phyloP scores from a whole-genome alignment of 208 protist species.

The Naegleria fowleri region DNA sequence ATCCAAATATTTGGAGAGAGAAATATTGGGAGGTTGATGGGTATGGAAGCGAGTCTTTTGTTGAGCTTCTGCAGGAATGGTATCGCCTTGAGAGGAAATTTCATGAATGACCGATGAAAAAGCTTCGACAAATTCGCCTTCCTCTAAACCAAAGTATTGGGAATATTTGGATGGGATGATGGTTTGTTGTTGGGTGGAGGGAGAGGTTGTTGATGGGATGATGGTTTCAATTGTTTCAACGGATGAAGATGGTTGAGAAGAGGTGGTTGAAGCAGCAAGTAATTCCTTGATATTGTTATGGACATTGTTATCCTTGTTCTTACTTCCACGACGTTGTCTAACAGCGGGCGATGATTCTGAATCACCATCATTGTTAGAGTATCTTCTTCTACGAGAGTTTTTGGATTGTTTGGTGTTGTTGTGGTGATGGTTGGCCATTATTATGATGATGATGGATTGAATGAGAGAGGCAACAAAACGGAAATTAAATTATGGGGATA shows the following conservation, averaged over 20 bases:
- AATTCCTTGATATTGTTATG: background rate
- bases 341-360: background rate
- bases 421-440: no score
- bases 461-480: no score
- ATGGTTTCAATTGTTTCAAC: background rate
- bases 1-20: slow-evolving; percentile 37
- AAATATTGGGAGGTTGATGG: slow-evolving; percentile 26
- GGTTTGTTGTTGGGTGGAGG: background rate
- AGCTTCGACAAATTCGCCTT: slow-evolving; percentile 7
- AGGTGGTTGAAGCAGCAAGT: background rate
- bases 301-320: background rate
- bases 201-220: background rate
- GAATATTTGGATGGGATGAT: background rate
- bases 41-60: background rate
- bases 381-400: no score
- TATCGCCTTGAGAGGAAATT: background rate
- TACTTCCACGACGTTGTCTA: background rate
- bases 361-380: no score
- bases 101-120: background rate
- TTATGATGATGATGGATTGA: no score
- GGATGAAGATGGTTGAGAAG: background rate
- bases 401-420: no score
- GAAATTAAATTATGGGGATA: no score
- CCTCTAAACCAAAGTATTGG: background rate
- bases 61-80: background rate